Evolutionary conservation across 495 filamentous ascomycete genomes (phyloP).

Genomic region (Penicillium arizonense): DNA sequence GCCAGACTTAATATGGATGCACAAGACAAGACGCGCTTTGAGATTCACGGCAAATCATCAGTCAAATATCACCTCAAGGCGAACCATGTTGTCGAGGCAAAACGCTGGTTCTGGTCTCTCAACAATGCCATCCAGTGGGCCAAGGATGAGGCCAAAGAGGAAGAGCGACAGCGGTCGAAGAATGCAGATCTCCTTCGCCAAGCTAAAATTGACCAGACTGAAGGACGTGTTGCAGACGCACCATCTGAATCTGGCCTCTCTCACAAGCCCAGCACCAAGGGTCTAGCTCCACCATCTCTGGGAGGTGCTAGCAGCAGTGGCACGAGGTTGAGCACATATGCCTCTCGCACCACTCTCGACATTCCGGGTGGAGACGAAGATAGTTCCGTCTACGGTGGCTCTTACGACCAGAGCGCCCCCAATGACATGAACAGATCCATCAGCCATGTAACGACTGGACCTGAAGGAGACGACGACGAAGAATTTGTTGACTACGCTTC

Average conservation of each 20-base stretch:
- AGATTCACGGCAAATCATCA: constrained; percentile 96
- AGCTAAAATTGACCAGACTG: constrained; percentile 63
- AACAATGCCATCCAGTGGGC: constrained; percentile 99
- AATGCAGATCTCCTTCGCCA: constrained; percentile 75
- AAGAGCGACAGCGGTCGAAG: constrained; percentile 69
- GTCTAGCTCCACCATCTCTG: constrained; percentile 33
- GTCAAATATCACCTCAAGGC: constrained; percentile 98
- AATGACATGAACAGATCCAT: constrained; percentile 47
- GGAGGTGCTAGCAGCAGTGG: constrained; percentile 34
- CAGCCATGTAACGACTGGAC: constrained; percentile 46
- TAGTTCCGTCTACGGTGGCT: constrained; percentile 48
- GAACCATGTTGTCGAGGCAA: constrained; percentile 72
- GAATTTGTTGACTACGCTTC: constrained; percentile 83
- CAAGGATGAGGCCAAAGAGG: constrained; percentile 93
- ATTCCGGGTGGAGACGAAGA: constrained; percentile 53
- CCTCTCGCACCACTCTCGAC: constrained; percentile 52
- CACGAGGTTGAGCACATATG: constrained; percentile 40
- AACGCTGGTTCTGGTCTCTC: constrained; percentile 87
- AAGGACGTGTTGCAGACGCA: constrained; percentile 34
- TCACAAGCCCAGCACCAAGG: constrained; percentile 39
- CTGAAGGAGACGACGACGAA: constrained; percentile 67
- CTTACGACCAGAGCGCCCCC: constrained; percentile 57
- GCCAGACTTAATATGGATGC: constrained; percentile 92
- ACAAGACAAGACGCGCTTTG: constrained; percentile 94
- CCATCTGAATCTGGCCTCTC: constrained; percentile 31